Conservation (phyloP, 768 basidiomycete species). For the Boletus sp. region DNA sequence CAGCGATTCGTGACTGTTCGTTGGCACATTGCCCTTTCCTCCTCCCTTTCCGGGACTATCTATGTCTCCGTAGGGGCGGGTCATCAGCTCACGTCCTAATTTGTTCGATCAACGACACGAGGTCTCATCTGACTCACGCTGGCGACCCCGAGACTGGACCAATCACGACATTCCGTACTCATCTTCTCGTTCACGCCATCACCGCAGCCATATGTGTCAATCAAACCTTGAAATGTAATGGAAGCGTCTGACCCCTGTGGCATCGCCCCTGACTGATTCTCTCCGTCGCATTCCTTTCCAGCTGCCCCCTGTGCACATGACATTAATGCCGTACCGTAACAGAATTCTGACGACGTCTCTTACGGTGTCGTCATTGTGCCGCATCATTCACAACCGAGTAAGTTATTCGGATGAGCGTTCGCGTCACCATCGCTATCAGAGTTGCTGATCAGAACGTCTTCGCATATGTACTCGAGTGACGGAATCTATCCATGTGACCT, state of each 20-base stretch:
- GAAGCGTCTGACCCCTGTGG: conserved; percentile 14
- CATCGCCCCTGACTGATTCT: not conserved
- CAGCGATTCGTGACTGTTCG: not conserved
- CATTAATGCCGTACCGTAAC: not conserved
- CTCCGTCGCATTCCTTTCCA: not conserved
- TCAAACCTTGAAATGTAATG: conserved; percentile 28
- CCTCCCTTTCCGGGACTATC: not conserved
- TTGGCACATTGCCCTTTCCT: not conserved
- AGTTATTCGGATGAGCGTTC: not conserved
- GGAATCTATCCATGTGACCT: conserved; percentile 4
- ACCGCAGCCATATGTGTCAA: conserved; percentile 19
- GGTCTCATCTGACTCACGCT: conserved; percentile 2
- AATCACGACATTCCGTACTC: conserved; percentile 8
- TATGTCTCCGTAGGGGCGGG: not conserved
- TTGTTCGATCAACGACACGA: conserved; percentile 11
- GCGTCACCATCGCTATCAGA: conserved; percentile 11
- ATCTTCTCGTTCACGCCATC: conserved; percentile 15
- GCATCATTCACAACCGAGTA: not conserved
- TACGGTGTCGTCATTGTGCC: not conserved
- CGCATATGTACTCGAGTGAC: conserved; percentile 1
- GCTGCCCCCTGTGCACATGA: not conserved
- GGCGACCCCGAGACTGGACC: not conserved
- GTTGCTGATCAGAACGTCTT: conserved; percentile 4
- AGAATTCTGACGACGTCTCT: not conserved
- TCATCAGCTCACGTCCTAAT: not conserved